These are phyloP conservation scores for Pterula multifida DNA, from an alignment of 1,284 basidiomycete genomes.

Conservation along the genomic window DNA sequence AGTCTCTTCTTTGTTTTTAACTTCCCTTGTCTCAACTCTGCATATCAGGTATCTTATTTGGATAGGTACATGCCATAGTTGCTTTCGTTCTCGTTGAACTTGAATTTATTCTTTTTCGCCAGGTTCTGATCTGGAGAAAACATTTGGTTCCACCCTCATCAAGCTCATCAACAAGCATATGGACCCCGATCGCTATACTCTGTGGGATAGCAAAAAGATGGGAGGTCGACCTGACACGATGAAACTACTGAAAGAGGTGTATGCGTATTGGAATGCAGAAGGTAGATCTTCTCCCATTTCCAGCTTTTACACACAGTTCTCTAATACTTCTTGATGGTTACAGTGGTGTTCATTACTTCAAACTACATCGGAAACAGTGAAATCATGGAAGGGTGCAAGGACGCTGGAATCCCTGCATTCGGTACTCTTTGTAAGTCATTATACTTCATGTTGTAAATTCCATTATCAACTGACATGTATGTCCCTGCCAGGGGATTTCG, in stretches of 20 bases:
- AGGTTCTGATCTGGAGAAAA: conserved; percentile 68
- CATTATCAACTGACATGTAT: no score
- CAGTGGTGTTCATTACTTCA: conserved; percentile 70
- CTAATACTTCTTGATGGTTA: conserved; percentile 1
- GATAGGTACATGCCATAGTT: conserved; percentile 40
- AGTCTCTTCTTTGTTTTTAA: conserved; percentile 7
- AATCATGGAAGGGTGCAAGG: conserved; percentile 70
- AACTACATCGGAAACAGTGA: conserved; percentile 63
- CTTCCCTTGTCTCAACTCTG: conserved; percentile 15
- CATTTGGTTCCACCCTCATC: conserved; percentile 64
- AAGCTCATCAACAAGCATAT: conserved; percentile 55
- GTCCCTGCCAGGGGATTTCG: no score
- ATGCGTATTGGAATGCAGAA: conserved; percentile 58
- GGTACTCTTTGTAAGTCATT: no score
- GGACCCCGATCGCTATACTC: conserved; percentile 51
- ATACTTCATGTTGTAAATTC: no score
- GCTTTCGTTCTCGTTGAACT: conserved; percentile 5
- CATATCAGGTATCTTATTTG: conserved; percentile 52
- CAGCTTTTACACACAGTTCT: conserved; percentile 7
- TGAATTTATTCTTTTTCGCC: conserved; percentile 7
- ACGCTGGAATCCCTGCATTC: conserved; percentile 64
- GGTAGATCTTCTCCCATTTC: conserved; percentile 23
- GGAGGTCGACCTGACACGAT: conserved; percentile 68
- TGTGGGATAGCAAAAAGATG: conserved; percentile 62
- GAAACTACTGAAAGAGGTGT: conserved; percentile 59